Evolutionary conservation across 31 red algal species (phyloP).

Genomic region (Pterothamnion heteromorphum): DNA sequence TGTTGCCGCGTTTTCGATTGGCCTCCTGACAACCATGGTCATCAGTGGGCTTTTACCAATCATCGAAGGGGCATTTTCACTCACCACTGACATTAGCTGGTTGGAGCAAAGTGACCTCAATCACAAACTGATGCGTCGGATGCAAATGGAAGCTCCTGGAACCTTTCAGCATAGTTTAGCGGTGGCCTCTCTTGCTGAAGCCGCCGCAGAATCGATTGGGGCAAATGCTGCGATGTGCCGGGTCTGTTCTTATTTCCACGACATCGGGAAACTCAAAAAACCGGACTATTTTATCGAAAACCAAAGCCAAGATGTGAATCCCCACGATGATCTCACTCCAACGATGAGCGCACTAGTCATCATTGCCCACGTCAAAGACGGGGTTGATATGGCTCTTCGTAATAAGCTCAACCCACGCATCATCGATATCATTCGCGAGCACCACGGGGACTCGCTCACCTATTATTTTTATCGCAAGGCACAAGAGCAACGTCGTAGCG

Average conservation of each 20-base stretch:
- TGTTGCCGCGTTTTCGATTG: background rate
- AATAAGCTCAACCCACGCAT: constrained; percentile 4
- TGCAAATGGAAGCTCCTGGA: constrained; percentile 22
- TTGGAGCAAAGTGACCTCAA: background rate
- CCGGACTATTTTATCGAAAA: constrained; percentile 43
- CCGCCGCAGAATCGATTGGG: constrained; percentile 1
- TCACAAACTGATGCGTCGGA: background rate
- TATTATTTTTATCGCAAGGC: constrained; percentile 33
- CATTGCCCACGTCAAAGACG: constrained; percentile 40
- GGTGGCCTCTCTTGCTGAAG: background rate
- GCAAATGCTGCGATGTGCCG: background rate
- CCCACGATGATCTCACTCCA: constrained; percentile 17
- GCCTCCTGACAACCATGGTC: background rate
- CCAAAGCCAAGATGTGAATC: background rate
- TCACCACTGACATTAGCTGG: background rate
- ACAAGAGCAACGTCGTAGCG: background rate
- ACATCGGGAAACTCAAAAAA: constrained; percentile 27
- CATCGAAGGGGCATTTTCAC: background rate
- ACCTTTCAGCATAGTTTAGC: constrained; percentile 38
- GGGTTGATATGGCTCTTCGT: background rate
- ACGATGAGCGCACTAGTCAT: background rate
- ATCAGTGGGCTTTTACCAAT: background rate
- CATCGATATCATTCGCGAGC: background rate
- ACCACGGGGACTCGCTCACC: constrained; percentile 1
- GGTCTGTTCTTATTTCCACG: background rate